Conservation (phyloP, 768 basidiomycete genomes). For the Kwoniella sp. region DNA sequence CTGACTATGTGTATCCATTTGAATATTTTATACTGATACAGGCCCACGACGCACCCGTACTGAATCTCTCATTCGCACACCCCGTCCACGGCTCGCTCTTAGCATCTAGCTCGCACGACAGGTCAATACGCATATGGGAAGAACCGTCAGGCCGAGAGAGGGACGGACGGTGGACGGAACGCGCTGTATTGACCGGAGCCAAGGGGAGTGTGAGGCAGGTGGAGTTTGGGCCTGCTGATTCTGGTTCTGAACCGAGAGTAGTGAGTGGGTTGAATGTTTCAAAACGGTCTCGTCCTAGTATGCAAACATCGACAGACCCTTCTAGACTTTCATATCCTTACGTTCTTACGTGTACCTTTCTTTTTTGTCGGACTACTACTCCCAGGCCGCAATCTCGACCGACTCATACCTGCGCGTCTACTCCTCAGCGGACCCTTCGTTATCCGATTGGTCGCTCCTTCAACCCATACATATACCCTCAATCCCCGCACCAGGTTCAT, state of each 20-base stretch:
- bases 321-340: no score
- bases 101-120: slow-evolving; percentile 84
- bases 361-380: no score
- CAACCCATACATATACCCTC: slow-evolving; percentile 50
- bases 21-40: slow-evolving; percentile 51
- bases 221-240: slow-evolving; percentile 76
- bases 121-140: slow-evolving; percentile 92
- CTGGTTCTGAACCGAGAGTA: slow-evolving; percentile 80
- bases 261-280: slow-evolving; percentile 57
- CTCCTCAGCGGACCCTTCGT: slow-evolving; percentile 60
- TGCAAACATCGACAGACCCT: background rate
- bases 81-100: slow-evolving; percentile 87
- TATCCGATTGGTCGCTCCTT: slow-evolving; percentile 53
- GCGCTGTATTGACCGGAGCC: slow-evolving; percentile 74
- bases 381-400: slow-evolving; percentile 80
- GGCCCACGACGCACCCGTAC: slow-evolving; percentile 93
- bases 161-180: slow-evolving; percentile 48
- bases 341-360: background rate
- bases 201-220: slow-evolving; percentile 81
- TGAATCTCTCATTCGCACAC: slow-evolving; percentile 84
- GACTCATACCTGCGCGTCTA: slow-evolving; percentile 87
- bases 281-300: background rate
- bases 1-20: no score
- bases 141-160: slow-evolving; percentile 54
- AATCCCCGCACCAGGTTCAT: slow-evolving; percentile 28